Base-by-base conservation (phyloP, 768 basidiomycete genomes). In the Amanita pseudoporphyria region DNA sequence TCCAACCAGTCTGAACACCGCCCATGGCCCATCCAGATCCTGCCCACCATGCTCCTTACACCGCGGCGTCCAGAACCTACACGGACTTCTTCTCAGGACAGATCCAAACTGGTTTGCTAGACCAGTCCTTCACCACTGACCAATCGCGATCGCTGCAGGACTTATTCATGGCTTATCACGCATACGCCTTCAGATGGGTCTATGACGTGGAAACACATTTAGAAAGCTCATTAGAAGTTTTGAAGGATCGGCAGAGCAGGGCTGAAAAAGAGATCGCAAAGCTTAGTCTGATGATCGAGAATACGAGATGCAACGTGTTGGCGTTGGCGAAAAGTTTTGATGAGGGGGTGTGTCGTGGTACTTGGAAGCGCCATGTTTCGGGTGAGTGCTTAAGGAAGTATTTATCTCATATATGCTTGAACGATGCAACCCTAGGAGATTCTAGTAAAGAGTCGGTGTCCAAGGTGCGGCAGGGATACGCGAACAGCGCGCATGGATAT, bases 191-290 rank as follows among this genome's bases (percentile, higher is more conserved):
- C 21, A 39, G 28, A 28, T 42, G 39, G 5, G 24, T 49, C 30
- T 41, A 42, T 16, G 39, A 49, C 12, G 33, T 42, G 40, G 48
- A 49, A 31, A 49, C 39, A 3, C 40, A 49, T 32, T 6, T 49
- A 16, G 48, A 49, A 22, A 19, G 9, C 12, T 41, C 48, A 9
- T 18, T 49, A 3, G 31, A 37, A 21, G 28, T 30, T 3, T 30
- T 49, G 9, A 41, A 42, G 31, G 19, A 33, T 26, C 24, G 21
- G 13, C 39, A 41, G 48, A 14, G 9, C 6, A 40, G 22, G 12
- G 22, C 30, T 7, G 40, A 42, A 13, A n/a, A 12, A 1, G 13
- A 42, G 24, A 16, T 42, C 9, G 39, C 39, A 7, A 40, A 42
- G 9, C 14, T 49, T 16, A 16, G 13, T 9, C 22, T 42, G 6